A percentile compares a stretch with the other conserved stretches of the same genome.
Conservation (phyloP, 371 early-diverging fungal genomes). For the Mucor piriformis region DNA sequence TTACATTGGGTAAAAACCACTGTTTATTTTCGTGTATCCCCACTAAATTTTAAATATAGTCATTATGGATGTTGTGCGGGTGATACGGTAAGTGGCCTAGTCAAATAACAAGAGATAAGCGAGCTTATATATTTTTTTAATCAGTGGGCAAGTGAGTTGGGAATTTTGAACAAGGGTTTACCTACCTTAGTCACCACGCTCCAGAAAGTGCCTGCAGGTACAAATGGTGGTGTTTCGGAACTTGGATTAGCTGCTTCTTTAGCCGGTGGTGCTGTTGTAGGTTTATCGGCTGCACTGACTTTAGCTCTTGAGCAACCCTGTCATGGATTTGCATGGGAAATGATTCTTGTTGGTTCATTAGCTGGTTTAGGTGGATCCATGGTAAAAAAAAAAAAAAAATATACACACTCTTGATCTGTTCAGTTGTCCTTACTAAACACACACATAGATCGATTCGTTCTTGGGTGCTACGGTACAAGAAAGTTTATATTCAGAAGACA, state of each 20-base stretch:
- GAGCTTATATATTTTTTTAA: background rate
- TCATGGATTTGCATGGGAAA: slow-evolving; percentile 36
- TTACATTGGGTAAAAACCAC: slow-evolving; percentile 54
- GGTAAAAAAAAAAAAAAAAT: slow-evolving; percentile 37
- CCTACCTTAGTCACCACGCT: slow-evolving; percentile 80
- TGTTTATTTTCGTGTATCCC: background rate
- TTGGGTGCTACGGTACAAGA: slow-evolving; percentile 85
- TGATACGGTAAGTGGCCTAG: slow-evolving; percentile 75
- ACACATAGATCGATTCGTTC: slow-evolving; percentile 72
- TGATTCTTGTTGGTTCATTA: slow-evolving; percentile 55
- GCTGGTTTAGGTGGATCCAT: slow-evolving; percentile 77
- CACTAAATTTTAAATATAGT: slow-evolving; percentile 28
- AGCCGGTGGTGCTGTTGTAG: slow-evolving; percentile 78
- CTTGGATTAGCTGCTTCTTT: slow-evolving; percentile 69
- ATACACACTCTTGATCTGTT: background rate
- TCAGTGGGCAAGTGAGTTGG: slow-evolving; percentile 89
- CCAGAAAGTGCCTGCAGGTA: slow-evolving; percentile 81
- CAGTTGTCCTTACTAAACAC: too few relatives aligned
- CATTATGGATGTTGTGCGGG: slow-evolving; percentile 88
- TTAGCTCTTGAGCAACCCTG: slow-evolving; percentile 53
- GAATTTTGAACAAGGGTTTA: slow-evolving; percentile 71
- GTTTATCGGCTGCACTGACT: slow-evolving; percentile 60
- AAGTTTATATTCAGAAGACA: slow-evolving; percentile 66
- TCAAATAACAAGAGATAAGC: background rate
- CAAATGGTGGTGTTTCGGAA: slow-evolving; percentile 82